These are phyloP conservation scores for Eucalyptus erythrocorys DNA, from an alignment of 345 rosid genomes.

Conservation along the genomic window DNA sequence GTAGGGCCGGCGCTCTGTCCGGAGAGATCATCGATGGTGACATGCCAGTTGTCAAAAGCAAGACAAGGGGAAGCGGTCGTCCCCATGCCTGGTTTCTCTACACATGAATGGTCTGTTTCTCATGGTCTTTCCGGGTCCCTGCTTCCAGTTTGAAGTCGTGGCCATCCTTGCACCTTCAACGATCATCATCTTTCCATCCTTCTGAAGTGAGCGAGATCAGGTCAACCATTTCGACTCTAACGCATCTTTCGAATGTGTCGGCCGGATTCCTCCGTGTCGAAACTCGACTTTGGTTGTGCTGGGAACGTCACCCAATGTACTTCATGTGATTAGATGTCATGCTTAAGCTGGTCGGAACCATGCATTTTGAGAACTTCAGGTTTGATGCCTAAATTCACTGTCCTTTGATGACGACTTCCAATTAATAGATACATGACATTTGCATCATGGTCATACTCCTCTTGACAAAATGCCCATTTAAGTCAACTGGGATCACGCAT, in stretches of 20 bases:
- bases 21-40: too few relatives aligned
- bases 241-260: background rate
- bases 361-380: background rate
- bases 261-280: background rate
- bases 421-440: background rate
- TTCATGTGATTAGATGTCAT: background rate
- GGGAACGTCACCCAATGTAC: background rate
- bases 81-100: background rate
- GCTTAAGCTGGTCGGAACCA: accelerated
- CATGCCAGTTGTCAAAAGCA: too few relatives aligned
- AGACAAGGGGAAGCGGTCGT: background rate
- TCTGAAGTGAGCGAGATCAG: too few relatives aligned
- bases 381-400: background rate
- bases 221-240: background rate
- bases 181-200: background rate
- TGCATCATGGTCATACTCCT: background rate
- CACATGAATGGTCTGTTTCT: background rate
- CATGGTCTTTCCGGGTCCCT: background rate
- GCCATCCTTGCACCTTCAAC: background rate
- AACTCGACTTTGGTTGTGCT: background rate
- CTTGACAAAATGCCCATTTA: background rate
- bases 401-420: background rate
- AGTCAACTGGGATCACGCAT: background rate
- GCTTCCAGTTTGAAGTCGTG: background rate
- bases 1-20: too few relatives aligned